A percentile compares a stretch with the other conserved stretches of the same genome.
Evolutionary conservation across 179 eudicot genomes (phyloP).

Genomic region (Corrigiola litoralis): DNA sequence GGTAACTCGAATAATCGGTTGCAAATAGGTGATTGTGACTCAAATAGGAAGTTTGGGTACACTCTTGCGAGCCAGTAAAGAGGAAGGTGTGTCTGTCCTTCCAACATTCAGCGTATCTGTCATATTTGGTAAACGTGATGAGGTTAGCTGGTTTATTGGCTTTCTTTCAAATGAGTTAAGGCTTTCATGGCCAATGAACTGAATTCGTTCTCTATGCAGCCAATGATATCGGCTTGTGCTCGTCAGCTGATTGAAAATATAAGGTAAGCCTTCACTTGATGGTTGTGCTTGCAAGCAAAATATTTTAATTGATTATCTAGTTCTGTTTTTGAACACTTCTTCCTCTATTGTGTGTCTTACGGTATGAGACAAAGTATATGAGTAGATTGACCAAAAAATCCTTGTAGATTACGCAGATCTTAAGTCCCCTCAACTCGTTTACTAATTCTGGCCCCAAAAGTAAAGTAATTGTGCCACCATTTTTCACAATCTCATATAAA

Average conservation of each 20-base stretch:
- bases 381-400: too few relatives aligned
- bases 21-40: constrained; percentile 11
- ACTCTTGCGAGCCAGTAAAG: constrained; percentile 68
- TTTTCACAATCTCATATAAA: too few relatives aligned
- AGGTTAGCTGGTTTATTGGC: constrained; percentile 32
- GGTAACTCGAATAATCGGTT: neutral
- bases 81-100: constrained; percentile 51
- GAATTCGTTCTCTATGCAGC: constrained; percentile 44
- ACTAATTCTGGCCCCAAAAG: too few relatives aligned
- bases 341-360: neutral
- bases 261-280: constrained; percentile 39
- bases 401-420: too few relatives aligned
- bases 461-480: too few relatives aligned
- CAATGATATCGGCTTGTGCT: constrained; percentile 70
- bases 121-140: constrained; percentile 76
- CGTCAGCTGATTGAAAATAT: constrained; percentile 74
- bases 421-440: too few relatives aligned
- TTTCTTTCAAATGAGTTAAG: neutral
- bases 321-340: neutral
- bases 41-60: constrained; percentile 51
- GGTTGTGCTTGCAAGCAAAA: neutral
- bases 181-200: neutral
- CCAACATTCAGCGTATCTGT: constrained; percentile 64
- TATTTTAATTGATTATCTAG: neutral
- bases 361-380: neutral